phyloP scores from a whole-genome alignment of 257 asterid species.

The Solanum boliviense region DNA sequence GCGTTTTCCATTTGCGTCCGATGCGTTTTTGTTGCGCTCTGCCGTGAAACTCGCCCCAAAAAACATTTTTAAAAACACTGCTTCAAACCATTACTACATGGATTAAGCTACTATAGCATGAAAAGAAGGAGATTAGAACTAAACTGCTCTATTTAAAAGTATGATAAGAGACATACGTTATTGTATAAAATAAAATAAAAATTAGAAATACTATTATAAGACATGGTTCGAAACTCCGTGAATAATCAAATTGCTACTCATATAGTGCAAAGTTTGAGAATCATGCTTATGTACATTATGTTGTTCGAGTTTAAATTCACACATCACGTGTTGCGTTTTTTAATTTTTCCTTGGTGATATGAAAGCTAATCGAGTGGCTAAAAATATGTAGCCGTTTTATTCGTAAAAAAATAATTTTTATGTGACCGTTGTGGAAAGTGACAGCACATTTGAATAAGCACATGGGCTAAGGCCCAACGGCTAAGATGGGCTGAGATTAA shows the following conservation, averaged over 20 bases:
- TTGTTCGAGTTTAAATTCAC: not conserved
- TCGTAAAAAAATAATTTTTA: not conserved
- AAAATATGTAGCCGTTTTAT: constrained; percentile 21
- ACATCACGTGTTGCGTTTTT: not conserved
- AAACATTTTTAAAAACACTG: too few relatives aligned
- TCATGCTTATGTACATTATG: fast-evolving
- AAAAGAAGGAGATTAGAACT: too few relatives aligned
- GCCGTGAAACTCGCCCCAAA: too few relatives aligned
- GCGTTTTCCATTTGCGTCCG: too few relatives aligned
- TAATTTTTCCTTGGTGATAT: not conserved
- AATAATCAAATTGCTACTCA: not conserved
- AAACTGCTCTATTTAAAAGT: too few relatives aligned
- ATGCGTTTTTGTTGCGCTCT: too few relatives aligned
- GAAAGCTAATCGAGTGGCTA: not conserved
- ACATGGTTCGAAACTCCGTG: fast-evolving
- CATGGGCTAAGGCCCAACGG: constrained; percentile 25
- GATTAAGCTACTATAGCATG: too few relatives aligned
- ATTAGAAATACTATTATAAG: too few relatives aligned
- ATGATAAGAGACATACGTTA: too few relatives aligned
- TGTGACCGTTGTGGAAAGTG: constrained; percentile 29
- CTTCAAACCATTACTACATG: too few relatives aligned
- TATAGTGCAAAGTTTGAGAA: not conserved
- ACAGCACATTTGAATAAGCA: constrained; percentile 6
- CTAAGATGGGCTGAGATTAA: not conserved
- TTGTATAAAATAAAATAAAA: too few relatives aligned